Evolutionary conservation across 495 filamentous ascomycete species (phyloP).

Genomic region (Viridothelium virens): DNA sequence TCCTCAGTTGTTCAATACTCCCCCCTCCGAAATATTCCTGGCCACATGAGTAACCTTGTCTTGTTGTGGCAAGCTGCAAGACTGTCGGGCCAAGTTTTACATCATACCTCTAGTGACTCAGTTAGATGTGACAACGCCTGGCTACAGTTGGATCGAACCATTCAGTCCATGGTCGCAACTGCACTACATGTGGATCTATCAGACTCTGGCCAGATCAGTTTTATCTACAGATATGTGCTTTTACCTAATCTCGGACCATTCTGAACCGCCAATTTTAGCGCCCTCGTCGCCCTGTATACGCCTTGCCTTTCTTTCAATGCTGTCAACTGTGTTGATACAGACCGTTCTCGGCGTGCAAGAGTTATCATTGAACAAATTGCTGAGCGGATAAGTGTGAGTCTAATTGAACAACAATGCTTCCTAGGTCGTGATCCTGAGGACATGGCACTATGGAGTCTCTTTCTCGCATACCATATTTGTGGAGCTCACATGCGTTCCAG

Average conservation of each 20-base stretch:
- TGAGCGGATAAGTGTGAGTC: conserved; percentile 22
- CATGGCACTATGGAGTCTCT: conserved; percentile 30
- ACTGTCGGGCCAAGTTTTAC: conserved; percentile 18
- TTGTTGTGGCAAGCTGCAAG: conserved; percentile 21
- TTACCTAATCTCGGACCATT: not conserved
- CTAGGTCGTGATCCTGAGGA: conserved; percentile 27
- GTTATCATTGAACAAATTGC: conserved; percentile 21
- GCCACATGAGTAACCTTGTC: conserved; percentile 20
- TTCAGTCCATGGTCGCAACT: conserved; percentile 31
- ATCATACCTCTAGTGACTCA: conserved; percentile 8
- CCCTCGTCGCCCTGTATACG: conserved; percentile 28
- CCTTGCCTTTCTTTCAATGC: conserved; percentile 19
- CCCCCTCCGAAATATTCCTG: not conserved
- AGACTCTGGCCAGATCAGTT: conserved; percentile 17
- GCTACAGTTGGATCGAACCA: conserved; percentile 33
- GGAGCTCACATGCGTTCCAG: conserved; percentile 14
- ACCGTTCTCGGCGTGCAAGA: conserved; percentile 24
- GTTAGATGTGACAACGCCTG: conserved; percentile 6
- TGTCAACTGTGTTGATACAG: conserved; percentile 12
- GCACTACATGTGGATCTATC: conserved; percentile 15
- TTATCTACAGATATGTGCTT: conserved; percentile 19
- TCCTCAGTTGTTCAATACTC: not conserved
- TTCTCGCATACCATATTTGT: conserved; percentile 26
- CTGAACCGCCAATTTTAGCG: conserved; percentile 18
- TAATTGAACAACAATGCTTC: conserved; percentile 27